These are phyloP conservation scores for Astragalus membranaceus DNA, from an alignment of 306 rosid species.

Conservation along the genomic window DNA sequence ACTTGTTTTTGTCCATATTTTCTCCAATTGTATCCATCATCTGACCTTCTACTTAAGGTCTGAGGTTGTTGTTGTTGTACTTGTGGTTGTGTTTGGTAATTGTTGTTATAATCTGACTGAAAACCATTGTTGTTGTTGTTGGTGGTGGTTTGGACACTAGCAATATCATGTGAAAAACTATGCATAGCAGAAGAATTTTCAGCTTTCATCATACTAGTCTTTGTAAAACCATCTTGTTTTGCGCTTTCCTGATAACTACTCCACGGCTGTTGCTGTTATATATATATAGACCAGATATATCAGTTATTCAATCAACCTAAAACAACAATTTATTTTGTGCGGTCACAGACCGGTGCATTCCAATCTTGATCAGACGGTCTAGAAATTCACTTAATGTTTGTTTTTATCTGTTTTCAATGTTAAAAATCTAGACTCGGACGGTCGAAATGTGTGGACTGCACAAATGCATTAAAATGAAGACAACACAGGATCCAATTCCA, in stretches of 20 bases:
- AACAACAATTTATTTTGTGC: no score
- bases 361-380: no score
- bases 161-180: conserved; percentile 48
- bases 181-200: conserved; percentile 44
- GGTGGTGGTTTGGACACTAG: conserved; percentile 33
- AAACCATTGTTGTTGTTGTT: conserved; percentile 29
- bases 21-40: conserved; percentile 90
- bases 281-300: background rate
- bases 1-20: conserved; percentile 95
- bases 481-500: no score
- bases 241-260: conserved; percentile 34
- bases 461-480: no score
- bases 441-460: no score
- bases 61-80: conserved; percentile 30
- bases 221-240: conserved; percentile 41
- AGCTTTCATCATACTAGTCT: conserved; percentile 28
- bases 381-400: no score
- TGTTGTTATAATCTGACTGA: conserved; percentile 34
- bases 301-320: no score
- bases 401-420: no score
- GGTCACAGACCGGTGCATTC: no score
- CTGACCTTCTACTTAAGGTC: conserved; percentile 50
- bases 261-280: conserved; percentile 56
- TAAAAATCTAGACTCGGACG: no score
- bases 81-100: conserved; percentile 16